Conservation (phyloP, 345 rosid species). For the Psidium guajava region DNA sequence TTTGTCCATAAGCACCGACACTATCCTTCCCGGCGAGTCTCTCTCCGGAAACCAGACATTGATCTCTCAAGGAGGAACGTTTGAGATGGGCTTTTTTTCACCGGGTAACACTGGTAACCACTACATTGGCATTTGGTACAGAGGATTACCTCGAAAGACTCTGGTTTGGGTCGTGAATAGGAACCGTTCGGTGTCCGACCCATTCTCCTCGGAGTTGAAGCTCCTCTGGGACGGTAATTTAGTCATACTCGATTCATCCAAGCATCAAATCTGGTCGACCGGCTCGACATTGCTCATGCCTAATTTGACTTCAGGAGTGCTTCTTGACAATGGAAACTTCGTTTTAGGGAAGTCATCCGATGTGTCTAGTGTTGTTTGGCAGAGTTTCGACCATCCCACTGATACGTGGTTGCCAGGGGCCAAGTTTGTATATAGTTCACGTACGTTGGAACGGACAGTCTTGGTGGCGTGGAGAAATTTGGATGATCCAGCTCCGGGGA, state of each 20-base stretch:
- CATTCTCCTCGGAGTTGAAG: neutral
- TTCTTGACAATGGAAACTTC: neutral
- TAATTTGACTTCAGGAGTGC: neutral
- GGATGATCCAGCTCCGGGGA: neutral
- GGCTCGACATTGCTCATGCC: neutral
- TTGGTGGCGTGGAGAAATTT: neutral
- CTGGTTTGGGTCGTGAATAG: neutral
- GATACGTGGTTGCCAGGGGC: neutral
- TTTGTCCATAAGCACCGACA: neutral
- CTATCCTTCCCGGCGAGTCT: neutral
- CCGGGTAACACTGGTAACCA: neutral
- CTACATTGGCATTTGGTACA: conserved; percentile 4
- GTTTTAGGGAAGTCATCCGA: neutral
- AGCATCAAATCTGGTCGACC: neutral
- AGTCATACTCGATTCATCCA: neutral
- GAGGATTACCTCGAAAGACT: neutral
- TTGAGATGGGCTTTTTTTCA: neutral
- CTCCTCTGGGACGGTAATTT: neutral
- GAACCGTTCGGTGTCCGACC: neutral
- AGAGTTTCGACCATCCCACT: neutral
- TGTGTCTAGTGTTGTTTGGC: neutral
- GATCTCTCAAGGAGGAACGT: neutral
- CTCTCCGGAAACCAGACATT: neutral
- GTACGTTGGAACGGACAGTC: neutral
- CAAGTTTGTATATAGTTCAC: neutral